Evolutionary conservation across 2,329 filamentous ascomycete genomes (phyloP).

Genomic region (Colletotrichum sp.): DNA sequence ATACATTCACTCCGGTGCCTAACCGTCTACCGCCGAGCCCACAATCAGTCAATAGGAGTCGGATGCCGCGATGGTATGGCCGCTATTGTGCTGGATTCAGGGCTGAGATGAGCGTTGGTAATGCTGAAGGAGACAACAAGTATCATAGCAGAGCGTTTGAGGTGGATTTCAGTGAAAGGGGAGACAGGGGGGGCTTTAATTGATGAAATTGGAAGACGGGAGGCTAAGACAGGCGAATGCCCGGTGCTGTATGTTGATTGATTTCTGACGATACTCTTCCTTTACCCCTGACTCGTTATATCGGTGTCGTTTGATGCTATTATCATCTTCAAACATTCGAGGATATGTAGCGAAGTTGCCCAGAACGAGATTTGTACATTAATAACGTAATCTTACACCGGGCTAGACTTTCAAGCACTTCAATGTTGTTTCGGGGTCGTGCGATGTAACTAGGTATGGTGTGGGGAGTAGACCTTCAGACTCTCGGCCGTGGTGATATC

Average conservation of each 20-base stretch:
- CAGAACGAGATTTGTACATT: fast-evolving
- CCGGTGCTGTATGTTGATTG: too few species aligned
- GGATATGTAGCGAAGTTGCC: neutral
- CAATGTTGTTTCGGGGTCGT: neutral
- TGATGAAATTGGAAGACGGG: too few species aligned
- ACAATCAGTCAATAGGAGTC: neutral
- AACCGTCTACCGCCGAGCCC: neutral
- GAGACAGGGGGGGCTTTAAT: too few species aligned
- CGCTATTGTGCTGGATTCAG: neutral
- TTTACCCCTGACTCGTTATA: too few species aligned
- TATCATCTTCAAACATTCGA: neutral
- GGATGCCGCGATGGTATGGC: neutral
- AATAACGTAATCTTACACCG: fast-evolving
- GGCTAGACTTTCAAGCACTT: neutral
- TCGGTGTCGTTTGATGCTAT: neutral
- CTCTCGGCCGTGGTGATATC: too few species aligned
- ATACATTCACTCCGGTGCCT: neutral
- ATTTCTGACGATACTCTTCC: too few species aligned
- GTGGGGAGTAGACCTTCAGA: neutral
- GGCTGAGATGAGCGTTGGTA: neutral
- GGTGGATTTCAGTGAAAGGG: too few species aligned
- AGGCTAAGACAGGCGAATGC: too few species aligned
- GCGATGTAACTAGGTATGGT: neutral
- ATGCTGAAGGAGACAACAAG: neutral
- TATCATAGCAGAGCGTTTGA: neutral